A percentile compares a stretch with the other conserved stretches of the same genome.
Evolutionary conservation across 192 early-diverging fungal genomes (phyloP).

Genomic region (Funneliformis geosporum): DNA sequence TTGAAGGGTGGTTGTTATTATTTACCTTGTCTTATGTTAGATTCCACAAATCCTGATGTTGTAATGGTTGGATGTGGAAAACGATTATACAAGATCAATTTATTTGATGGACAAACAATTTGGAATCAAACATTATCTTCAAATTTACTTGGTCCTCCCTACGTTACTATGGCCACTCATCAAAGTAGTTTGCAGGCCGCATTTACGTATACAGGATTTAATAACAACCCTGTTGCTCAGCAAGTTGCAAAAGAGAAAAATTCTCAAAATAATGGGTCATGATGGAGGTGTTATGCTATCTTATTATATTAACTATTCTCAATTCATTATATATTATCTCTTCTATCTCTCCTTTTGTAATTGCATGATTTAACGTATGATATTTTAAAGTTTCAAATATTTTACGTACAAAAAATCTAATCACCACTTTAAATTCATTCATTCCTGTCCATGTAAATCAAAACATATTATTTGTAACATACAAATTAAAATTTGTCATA

Average conservation of each 20-base stretch:
- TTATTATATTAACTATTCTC: too few relatives aligned
- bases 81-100: background rate
- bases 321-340: too few relatives aligned
- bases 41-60: background rate
- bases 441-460: too few relatives aligned
- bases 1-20: background rate
- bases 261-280: too few relatives aligned
- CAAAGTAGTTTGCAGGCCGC: background rate
- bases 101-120: background rate
- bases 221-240: background rate
- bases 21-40: background rate
- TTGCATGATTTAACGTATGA: too few relatives aligned
- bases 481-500: too few relatives aligned
- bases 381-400: too few relatives aligned
- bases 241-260: background rate
- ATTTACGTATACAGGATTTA: background rate
- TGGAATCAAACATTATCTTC: background rate
- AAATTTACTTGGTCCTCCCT: background rate
- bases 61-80: background rate
- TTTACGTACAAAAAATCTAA: too few relatives aligned
- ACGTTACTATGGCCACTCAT: background rate
- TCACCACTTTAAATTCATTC: too few relatives aligned
- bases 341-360: too few relatives aligned
- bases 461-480: too few relatives aligned
- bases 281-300: too few relatives aligned